Percentiles rank a stretch among this genome's conserved stretches.
Conservation (phyloP, 805 yeast genomes). For the Metschnikowia anglica region DNA sequence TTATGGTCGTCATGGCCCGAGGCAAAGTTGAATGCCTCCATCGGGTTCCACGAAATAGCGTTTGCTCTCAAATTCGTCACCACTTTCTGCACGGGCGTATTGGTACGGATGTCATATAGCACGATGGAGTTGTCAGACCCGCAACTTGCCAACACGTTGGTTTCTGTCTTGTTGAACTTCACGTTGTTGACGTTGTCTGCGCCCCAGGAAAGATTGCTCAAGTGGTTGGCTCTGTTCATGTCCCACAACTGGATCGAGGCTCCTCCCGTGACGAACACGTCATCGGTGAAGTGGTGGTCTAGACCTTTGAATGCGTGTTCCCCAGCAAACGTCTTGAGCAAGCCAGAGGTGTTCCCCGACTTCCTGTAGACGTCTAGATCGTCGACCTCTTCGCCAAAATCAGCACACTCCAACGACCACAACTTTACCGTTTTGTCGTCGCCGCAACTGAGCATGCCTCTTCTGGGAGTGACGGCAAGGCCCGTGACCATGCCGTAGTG, state of each 20-base stretch:
- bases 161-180: conserved; percentile 85
- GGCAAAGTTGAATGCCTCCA: conserved; percentile 94
- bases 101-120: conserved; percentile 85
- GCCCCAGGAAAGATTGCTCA: conserved; percentile 88
- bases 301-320: conserved; percentile 80
- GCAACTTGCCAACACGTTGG: conserved; percentile 82
- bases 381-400: conserved; percentile 39
- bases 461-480: conserved; percentile 61
- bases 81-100: conserved; percentile 88
- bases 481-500: conserved; percentile 92
- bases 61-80: conserved; percentile 81
- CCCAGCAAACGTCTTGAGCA: conserved; percentile 77
- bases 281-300: conserved; percentile 79
- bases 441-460: conserved; percentile 76
- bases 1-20: conserved; percentile 94
- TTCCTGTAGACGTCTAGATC: conserved; percentile 33
- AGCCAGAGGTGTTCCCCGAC: conserved; percentile 44
- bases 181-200: conserved; percentile 86
- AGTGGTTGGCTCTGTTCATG: conserved; percentile 69
- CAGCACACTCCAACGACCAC: conserved; percentile 73
- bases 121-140: conserved; percentile 85
- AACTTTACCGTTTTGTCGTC: conserved; percentile 85
- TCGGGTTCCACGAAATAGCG: conserved; percentile 92
- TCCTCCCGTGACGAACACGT: conserved; percentile 88
- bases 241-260: conserved; percentile 93